Percentiles rank a stretch among this genome's conserved stretches.
phyloP scores from a whole-genome alignment of 345 rosid species.

The Dovyalis caffra region DNA sequence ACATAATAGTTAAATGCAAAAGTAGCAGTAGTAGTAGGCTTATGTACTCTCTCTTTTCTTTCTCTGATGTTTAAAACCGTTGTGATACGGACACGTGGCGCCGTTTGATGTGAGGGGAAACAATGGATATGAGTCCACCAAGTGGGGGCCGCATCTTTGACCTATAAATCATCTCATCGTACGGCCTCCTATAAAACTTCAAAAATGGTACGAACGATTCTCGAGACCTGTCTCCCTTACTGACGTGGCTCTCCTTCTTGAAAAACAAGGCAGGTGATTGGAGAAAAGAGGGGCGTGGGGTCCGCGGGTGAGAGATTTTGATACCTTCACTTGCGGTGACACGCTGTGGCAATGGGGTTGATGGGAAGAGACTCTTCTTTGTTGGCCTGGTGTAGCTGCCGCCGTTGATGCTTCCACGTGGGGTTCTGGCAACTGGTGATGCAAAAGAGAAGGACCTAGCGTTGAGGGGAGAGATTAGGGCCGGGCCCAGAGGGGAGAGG shows the following conservation, averaged over 20 bases:
- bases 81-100: slow-evolving; percentile 90
- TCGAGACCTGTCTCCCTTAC: slow-evolving; percentile 57
- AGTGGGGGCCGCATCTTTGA: slow-evolving; percentile 86
- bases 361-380: slow-evolving; percentile 63
- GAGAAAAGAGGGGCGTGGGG: slow-evolving; percentile 82
- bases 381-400: slow-evolving; percentile 5
- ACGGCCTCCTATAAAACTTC: slow-evolving; percentile 74
- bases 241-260: slow-evolving; percentile 56
- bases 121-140: slow-evolving; percentile 87
- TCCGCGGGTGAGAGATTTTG: slow-evolving; percentile 34
- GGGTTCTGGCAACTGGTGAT: slow-evolving; percentile 68
- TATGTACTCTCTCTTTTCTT: slow-evolving; percentile 21
- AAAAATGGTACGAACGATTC: slow-evolving; percentile 73
- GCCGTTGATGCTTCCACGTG: slow-evolving; percentile 40
- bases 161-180: slow-evolving; percentile 89
- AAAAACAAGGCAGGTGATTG: slow-evolving; percentile 90
- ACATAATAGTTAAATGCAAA: slow-evolving; percentile 1
- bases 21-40: neutral
- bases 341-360: slow-evolving; percentile 79
- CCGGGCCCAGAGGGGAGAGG: slow-evolving; percentile 45
- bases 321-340: slow-evolving; percentile 24
- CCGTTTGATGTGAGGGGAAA: slow-evolving; percentile 59
- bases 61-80: slow-evolving; percentile 49
- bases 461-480: slow-evolving; percentile 61
- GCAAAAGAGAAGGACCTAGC: slow-evolving; percentile 75